phyloP scores from a whole-genome alignment of 2,329 filamentous ascomycete genomes.

The Akanthomyces uredinophilus region DNA sequence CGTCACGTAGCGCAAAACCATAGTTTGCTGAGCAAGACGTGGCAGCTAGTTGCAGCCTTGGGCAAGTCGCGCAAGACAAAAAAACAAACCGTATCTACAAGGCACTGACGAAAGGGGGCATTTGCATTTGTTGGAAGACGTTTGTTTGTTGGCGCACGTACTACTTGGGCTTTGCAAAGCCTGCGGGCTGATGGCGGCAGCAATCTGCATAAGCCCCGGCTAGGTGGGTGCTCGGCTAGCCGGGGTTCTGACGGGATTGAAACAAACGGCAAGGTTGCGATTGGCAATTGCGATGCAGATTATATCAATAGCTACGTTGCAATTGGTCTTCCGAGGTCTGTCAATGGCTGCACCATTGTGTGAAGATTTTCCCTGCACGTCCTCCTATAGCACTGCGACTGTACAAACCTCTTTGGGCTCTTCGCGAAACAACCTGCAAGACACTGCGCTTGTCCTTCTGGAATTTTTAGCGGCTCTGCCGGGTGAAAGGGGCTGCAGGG shows the following conservation, averaged over 20 bases:
- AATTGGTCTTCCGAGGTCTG: neutral
- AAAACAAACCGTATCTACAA: neutral
- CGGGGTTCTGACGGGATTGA: constrained; percentile 8
- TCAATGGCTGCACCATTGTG: neutral
- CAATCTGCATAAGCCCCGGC: neutral
- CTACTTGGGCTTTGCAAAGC: neutral
- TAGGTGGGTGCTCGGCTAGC: neutral
- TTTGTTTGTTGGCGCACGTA: neutral
- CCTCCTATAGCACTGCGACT: neutral
- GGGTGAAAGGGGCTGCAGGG: constrained; percentile 9
- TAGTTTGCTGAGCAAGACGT: neutral
- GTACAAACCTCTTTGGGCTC: neutral
- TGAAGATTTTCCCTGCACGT: neutral
- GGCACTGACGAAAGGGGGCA: neutral
- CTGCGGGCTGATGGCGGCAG: neutral
- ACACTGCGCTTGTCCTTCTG: neutral
- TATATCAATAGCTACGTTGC: neutral
- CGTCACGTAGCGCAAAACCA: neutral
- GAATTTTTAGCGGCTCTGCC: constrained; percentile 5
- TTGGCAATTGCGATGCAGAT: neutral
- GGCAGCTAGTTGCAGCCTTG: neutral
- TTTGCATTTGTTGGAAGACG: neutral
- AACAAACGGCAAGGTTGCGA: neutral
- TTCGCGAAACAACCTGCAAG: neutral
- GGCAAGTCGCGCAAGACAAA: neutral